Percentiles rank a stretch among this genome's conserved stretches.
Evolutionary conservation across 208 protist species (phyloP).

Genomic region (Leishmania tarentolae): DNA sequence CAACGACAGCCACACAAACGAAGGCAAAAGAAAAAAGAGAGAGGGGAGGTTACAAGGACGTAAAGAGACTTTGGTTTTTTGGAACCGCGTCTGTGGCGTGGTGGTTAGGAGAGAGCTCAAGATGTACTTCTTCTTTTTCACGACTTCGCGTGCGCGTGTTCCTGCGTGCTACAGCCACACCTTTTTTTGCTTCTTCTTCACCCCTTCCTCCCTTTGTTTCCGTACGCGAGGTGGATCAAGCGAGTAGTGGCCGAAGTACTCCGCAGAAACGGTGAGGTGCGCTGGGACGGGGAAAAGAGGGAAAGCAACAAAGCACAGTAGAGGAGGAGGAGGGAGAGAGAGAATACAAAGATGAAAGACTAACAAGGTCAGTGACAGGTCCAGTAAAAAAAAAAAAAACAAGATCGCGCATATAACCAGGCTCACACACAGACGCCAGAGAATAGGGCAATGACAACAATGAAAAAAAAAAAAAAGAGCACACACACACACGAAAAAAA

Average conservation of each 20-base stretch:
- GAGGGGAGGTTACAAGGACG: neutral
- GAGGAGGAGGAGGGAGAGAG: neutral
- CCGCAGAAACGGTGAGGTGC: neutral
- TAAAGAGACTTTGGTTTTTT: neutral
- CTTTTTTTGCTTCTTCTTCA: too few species aligned
- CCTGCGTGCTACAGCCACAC: too few species aligned
- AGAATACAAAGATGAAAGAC: conserved; percentile 9
- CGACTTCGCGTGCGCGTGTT: neutral
- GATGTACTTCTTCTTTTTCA: neutral
- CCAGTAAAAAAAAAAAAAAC: neutral
- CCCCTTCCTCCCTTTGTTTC: too few species aligned
- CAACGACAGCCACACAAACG: neutral
- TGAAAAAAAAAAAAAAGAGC: neutral
- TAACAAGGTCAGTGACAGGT: neutral
- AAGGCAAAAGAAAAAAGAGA: conserved; percentile 5
- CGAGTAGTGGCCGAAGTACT: neutral
- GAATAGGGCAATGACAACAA: neutral
- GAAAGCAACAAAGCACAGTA: neutral
- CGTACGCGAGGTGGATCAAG: neutral
- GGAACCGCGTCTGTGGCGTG: neutral
- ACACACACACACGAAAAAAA: neutral
- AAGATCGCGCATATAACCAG: neutral
- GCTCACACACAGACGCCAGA: conserved; percentile 2
- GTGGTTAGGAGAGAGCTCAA: neutral
- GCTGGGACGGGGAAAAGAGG: neutral